phyloP scores from a whole-genome alignment of 2,329 filamentous ascomycete genomes.

The Botrytis medusae region DNA sequence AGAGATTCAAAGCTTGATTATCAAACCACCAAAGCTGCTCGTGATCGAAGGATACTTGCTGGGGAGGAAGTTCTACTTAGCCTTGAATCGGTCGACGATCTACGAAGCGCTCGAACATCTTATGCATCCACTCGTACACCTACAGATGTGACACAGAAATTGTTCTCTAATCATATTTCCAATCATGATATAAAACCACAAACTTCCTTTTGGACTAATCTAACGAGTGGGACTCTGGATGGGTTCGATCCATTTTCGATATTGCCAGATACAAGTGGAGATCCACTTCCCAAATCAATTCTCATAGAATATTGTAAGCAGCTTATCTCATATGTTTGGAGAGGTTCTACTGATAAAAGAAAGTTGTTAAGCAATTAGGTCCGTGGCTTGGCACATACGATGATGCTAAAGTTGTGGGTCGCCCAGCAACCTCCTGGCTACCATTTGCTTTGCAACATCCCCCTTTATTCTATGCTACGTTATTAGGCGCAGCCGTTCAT shows the following conservation, averaged over 20 bases:
- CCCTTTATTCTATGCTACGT: constrained; percentile 30
- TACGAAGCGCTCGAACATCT: neutral
- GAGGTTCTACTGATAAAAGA: neutral
- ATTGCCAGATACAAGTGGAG: constrained; percentile 11
- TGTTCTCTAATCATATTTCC: neutral
- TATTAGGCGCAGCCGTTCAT: constrained; percentile 31
- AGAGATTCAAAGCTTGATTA: neutral
- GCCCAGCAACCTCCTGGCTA: constrained; percentile 26
- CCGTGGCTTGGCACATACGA: constrained; percentile 29
- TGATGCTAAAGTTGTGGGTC: constrained; percentile 13
- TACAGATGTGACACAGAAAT: neutral
- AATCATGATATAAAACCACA: neutral
- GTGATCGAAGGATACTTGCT: constrained; percentile 25
- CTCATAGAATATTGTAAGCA: constrained; percentile 18
- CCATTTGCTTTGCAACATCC: constrained; percentile 27
- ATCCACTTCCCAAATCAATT: constrained; percentile 13
- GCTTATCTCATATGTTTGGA: neutral
- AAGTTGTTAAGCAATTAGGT: constrained; percentile 25
- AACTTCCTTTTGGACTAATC: neutral
- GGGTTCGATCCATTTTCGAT: constrained; percentile 18
- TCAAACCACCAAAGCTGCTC: constrained; percentile 17
- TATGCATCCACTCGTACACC: neutral
- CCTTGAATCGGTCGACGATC: constrained; percentile 26
- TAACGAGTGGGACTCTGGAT: neutral
- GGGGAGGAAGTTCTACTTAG: constrained; percentile 27